Base-by-base conservation (phyloP, 331 rosid genomes). In the Erythrophleum ivorense region DNA sequence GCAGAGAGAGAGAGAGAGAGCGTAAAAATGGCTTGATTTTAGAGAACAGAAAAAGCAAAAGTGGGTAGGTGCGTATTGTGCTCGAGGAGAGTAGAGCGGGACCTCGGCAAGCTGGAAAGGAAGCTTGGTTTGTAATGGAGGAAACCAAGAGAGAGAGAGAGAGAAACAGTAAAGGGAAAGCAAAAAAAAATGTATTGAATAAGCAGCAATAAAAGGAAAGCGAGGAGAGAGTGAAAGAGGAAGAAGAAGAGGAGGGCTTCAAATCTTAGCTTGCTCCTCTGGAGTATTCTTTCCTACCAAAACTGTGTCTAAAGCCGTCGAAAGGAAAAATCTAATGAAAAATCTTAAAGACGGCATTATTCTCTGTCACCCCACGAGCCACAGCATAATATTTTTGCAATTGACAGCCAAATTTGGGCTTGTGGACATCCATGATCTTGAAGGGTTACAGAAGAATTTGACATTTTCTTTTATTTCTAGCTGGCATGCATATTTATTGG, bases 51-150 rank as follows among this genome's bases (percentile, higher is more conserved):
- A 84, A 63, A 87, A 86, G 85, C 40, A 76, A 84, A 88, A 81
- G 84, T 80, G 89, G 85, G 89, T 84, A 74, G 92, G 94, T 91
- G 92, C 88, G 84, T 81, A 77, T 77, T 84, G 87, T 72, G 80
- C 75, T 62, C 86, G 83, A 85, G 83, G 86, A 87, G 85, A 85
- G 14, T 4, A 45, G 89, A 69, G 88, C 76, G 86, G 90, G 93
- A 59, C 89, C 89, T 75, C 38, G 84, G 84, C 91, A 55, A 89
- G 95, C 91, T 90, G 94, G 89, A 95, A 91, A 91, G 95, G 87
- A 86, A 85, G 90, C 85, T 85, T 93, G 96, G 91, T 81, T 89
- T 91, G 97, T 78, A 92, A 91, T 87, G 95, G 92, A 92, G 97
- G 94, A 91, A 81, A 89, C 84, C 90, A 83, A 72, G 45, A 34